These are phyloP conservation scores for Ascomycota sp. DNA, from an alignment of 2,329 filamentous ascomycete species.

Conservation along the genomic window DNA sequence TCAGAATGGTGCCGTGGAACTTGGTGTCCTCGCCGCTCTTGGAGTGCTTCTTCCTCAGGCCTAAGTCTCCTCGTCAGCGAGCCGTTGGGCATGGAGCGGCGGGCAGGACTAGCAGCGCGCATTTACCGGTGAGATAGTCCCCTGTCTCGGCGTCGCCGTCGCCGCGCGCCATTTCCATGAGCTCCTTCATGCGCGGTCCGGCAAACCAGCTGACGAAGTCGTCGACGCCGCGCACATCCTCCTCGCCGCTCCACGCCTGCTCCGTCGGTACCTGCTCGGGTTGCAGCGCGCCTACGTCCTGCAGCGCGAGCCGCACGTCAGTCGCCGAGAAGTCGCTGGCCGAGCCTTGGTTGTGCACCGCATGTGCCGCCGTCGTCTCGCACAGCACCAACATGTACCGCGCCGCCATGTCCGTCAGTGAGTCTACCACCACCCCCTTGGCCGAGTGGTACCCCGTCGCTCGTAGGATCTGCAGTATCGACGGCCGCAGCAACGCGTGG, in stretches of 20 bases:
- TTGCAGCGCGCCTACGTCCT: conserved; percentile 56
- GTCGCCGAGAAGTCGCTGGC: conserved; percentile 30
- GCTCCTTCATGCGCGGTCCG: conserved; percentile 56
- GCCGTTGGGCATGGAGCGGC: too few relatives aligned
- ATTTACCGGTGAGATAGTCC: conserved; percentile 48
- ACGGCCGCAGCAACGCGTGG: conserved; percentile 67
- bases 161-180: conserved; percentile 60
- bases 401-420: conserved; percentile 67
- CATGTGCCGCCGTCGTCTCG: conserved; percentile 49
- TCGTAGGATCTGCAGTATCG: conserved; percentile 76
- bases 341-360: conserved; percentile 44
- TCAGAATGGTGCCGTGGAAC: conserved; percentile 68
- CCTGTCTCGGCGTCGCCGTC: conserved; percentile 42
- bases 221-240: conserved; percentile 60
- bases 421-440: conserved; percentile 64
- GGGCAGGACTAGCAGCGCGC: neutral
- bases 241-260: conserved; percentile 47
- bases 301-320: conserved; percentile 70
- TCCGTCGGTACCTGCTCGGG: conserved; percentile 48
- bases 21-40: conserved; percentile 75
- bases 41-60: conserved; percentile 79
- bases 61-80: conserved; percentile 16
- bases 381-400: conserved; percentile 63
- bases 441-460: conserved; percentile 78
- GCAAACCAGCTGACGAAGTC: conserved; percentile 63